Percentiles rank a stretch among this genome's conserved stretches.
Evolutionary conservation across 179 eudicot genomes (phyloP).

Genomic region (Patellifolia procumbens): DNA sequence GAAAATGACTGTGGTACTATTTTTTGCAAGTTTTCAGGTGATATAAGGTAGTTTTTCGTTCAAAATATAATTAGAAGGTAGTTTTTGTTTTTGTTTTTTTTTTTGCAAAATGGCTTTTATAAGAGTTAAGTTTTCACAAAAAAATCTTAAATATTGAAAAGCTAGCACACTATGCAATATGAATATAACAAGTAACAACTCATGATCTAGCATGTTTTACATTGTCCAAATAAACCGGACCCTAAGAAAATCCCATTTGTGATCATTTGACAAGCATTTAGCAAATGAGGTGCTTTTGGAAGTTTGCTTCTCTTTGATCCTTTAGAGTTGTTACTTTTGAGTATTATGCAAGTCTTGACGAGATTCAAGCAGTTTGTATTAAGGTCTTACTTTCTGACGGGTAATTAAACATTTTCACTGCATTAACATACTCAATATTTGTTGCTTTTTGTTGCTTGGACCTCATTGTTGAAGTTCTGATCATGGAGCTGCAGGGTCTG

Average conservation of each 20-base stretch:
- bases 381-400: not conserved
- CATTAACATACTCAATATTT: too few species aligned
- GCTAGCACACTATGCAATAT: not conserved
- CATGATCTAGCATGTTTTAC: not conserved
- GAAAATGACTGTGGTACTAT: too few species aligned
- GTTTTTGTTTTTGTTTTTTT: too few species aligned
- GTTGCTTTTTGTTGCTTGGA: not conserved
- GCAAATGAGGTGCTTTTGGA: not conserved
- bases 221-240: not conserved
- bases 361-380: not conserved
- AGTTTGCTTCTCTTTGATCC: not conserved
- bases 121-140: too few species aligned
- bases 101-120: too few species aligned
- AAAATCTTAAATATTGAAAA: too few species aligned
- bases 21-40: too few species aligned
- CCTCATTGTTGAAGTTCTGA: not conserved
- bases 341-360: not conserved
- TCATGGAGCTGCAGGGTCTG: slow-evolving; percentile 34
- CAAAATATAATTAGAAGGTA: too few species aligned
- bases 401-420: not conserved
- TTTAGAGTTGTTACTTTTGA: not conserved
- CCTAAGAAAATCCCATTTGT: not conserved
- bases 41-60: too few species aligned
- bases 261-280: not conserved
- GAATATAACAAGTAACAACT: not conserved